Conservation (phyloP, 805 yeast species). For the Maudiozyma saulgeensis region DNA sequence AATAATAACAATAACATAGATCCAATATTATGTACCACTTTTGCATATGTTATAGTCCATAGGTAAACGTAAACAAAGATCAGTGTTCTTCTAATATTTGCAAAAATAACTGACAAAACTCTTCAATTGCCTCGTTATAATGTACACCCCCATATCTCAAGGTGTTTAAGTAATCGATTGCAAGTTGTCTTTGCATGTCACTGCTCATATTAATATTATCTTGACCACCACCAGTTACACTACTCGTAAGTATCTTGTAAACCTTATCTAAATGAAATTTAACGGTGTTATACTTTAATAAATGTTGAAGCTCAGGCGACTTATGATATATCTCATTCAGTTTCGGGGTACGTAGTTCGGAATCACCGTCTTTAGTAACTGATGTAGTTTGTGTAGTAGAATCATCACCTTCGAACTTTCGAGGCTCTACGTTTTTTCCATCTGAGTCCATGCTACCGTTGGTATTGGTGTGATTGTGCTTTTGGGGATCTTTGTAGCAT, state of each 20-base stretch:
- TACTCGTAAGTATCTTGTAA: conserved; percentile 34
- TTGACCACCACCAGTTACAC: conserved; percentile 7
- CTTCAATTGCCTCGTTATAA: conserved; percentile 53
- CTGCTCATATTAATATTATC: conserved; percentile 14
- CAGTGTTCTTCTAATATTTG: conserved; percentile 2
- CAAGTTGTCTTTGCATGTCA: conserved; percentile 36
- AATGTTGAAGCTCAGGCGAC: conserved; percentile 34
- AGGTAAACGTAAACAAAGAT: background rate
- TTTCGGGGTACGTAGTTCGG: conserved; percentile 6
- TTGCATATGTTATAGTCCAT: background rate
- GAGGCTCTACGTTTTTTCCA: conserved; percentile 27
- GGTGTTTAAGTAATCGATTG: conserved; percentile 47
- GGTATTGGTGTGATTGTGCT: conserved; percentile 12
- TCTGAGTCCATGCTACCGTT: background rate
- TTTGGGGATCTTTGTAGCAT: conserved; percentile 40
- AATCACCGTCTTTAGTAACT: no score
- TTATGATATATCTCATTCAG: conserved; percentile 29
- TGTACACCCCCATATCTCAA: conserved; percentile 51
- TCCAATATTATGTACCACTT: background rate
- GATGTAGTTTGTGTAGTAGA: conserved; percentile 1
- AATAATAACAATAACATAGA: background rate
- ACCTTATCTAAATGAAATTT: conserved; percentile 48
- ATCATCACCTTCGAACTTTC: conserved; percentile 3
- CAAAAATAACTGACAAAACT: conserved; percentile 37
- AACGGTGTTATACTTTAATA: conserved; percentile 38